These are phyloP conservation scores for Candida sp. DNA, from an alignment of 1,139 yeast genomes.

Conservation along the genomic window DNA sequence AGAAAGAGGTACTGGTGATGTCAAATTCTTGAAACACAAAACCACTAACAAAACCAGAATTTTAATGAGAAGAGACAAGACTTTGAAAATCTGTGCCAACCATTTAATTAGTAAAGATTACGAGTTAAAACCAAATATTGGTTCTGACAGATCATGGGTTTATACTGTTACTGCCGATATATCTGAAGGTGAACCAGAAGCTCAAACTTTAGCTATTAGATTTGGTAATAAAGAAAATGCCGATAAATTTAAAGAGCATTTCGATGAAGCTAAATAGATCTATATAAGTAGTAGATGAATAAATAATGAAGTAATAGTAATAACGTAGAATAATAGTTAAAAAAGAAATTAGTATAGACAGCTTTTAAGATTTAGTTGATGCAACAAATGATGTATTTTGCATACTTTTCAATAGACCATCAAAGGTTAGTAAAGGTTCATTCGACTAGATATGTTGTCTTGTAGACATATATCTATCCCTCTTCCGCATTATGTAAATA, in stretches of 20 bases:
- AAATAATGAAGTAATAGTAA: too few relatives aligned
- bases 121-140: constrained; percentile 87
- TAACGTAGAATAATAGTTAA: too few relatives aligned
- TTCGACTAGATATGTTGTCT: too few relatives aligned
- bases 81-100: constrained; percentile 96
- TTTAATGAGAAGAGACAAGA: constrained; percentile 98
- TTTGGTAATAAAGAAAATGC: constrained; percentile 98
- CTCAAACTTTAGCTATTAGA: constrained; percentile 94
- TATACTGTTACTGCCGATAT: constrained; percentile 93
- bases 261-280: constrained; percentile 60
- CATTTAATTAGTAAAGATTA: constrained; percentile 87
- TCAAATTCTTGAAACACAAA: constrained; percentile 90
- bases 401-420: too few relatives aligned
- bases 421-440: too few relatives aligned
- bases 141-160: constrained; percentile 98
- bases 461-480: too few relatives aligned
- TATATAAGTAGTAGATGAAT: neutral
- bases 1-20: constrained; percentile 99
- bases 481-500: too few relatives aligned
- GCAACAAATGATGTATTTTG: too few relatives aligned
- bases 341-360: too few relatives aligned
- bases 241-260: constrained; percentile 89
- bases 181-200: constrained; percentile 95
- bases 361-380: too few relatives aligned
- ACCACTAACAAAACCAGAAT: constrained; percentile 76